A percentile compares a stretch with the other conserved stretches of the same genome.
These are phyloP conservation scores for Solanum arcanum DNA, from an alignment of 257 asterid species.

Conservation along the genomic window DNA sequence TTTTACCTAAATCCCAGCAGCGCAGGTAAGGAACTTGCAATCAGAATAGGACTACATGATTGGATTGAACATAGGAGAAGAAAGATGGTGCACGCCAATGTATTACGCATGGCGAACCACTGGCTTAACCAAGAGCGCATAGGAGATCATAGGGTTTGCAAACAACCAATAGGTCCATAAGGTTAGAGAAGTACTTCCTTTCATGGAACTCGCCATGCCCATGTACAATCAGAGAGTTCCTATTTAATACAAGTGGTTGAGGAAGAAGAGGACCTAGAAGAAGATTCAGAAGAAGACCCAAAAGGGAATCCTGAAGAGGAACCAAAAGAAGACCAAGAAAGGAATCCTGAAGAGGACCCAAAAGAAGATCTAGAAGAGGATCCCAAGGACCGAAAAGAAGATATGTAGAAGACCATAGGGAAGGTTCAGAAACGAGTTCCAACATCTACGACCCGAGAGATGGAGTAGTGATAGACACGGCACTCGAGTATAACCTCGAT, in stretches of 20 bases:
- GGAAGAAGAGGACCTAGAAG: background rate
- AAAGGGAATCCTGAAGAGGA: no score
- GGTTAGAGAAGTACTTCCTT: background rate
- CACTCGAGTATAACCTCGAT: background rate
- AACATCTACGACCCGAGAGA: background rate
- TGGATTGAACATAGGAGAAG: background rate
- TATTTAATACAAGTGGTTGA: background rate
- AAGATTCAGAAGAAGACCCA: no score
- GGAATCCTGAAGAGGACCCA: background rate
- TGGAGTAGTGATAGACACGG: background rate
- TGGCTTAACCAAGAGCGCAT: background rate
- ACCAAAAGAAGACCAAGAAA: no score
- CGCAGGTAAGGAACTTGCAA: background rate
- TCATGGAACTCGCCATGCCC: background rate
- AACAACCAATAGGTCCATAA: background rate
- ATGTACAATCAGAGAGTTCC: background rate
- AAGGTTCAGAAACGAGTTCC: background rate
- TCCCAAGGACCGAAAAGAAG: background rate
- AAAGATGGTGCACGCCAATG: background rate
- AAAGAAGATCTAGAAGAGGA: no score
- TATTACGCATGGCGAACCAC: background rate
- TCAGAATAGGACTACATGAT: no score
- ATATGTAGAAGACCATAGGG: background rate
- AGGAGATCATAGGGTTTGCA: background rate
- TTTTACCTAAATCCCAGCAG: background rate